Conservation (phyloP, 176 grass and related monocot species). For the Oryza officinalis region DNA sequence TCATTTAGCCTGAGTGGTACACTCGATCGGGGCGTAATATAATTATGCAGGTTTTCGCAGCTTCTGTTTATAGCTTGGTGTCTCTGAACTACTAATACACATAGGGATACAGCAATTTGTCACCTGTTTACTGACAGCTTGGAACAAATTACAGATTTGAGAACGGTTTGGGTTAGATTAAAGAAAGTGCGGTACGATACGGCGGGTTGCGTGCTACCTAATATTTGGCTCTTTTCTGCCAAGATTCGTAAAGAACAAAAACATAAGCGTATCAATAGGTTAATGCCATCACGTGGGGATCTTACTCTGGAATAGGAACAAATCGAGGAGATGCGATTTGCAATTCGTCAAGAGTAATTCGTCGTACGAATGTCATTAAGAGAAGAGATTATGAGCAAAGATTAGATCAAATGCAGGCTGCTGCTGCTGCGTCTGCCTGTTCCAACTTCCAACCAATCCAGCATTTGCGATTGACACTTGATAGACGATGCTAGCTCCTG, state of each 20-base stretch:
- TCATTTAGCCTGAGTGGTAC: constrained; percentile 12
- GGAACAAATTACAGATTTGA: not conserved
- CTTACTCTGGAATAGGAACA: not conserved
- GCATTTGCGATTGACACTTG: not conserved
- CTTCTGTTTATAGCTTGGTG: not conserved
- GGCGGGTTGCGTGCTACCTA: not conserved
- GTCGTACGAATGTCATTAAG: not conserved
- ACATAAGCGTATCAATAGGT: not conserved
- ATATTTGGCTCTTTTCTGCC: not conserved
- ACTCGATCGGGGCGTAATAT: not conserved
- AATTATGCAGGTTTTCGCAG: constrained; percentile 1
- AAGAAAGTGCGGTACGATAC: not conserved
- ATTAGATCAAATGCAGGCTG: not conserved
- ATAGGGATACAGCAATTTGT: not conserved
- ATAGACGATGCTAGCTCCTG: not conserved
- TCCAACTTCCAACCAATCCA: not conserved
- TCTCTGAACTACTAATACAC: not conserved
- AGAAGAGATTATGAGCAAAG: not conserved
- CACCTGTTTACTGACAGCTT: not conserved
- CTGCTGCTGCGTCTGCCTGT: not conserved
- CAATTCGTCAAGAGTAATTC: not conserved
- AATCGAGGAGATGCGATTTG: not conserved
- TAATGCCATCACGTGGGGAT: not conserved
- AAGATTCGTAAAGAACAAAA: not conserved
- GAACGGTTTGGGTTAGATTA: not conserved